Evolutionary conservation across 2,329 filamentous ascomycete species (phyloP).

Genomic region (Nigrograna mackinnonii): DNA sequence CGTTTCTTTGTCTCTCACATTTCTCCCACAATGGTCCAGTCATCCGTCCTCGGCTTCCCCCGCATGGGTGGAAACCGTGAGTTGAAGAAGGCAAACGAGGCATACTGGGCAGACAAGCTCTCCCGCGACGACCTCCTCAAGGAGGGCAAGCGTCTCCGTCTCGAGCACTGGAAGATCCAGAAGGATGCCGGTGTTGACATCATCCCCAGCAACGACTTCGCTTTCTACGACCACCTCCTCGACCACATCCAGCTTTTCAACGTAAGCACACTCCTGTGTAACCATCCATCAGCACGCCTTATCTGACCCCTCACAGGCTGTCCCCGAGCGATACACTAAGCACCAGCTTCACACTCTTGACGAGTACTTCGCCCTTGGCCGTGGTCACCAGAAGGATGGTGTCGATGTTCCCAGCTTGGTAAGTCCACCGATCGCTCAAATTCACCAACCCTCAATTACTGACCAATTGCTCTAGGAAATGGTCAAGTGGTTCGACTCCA

Average conservation of each 20-base stretch:
- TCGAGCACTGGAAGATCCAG: slow-evolving; percentile 99
- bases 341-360: slow-evolving; percentile 86
- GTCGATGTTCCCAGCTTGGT: slow-evolving; percentile 87
- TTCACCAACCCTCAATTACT: slow-evolving; percentile 11
- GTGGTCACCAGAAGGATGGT: slow-evolving; percentile 94
- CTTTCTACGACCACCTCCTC: slow-evolving; percentile 96
- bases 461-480: slow-evolving; percentile 69
- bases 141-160: slow-evolving; percentile 95
- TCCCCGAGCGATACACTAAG: slow-evolving; percentile 91
- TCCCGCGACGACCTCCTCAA: slow-evolving; percentile 86
- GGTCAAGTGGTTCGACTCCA: slow-evolving; percentile 99
- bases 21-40: slow-evolving; percentile 51
- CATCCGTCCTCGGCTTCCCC: slow-evolving; percentile 93
- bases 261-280: slow-evolving; percentile 57
- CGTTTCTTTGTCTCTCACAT: slow-evolving; percentile 9
- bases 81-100: slow-evolving; percentile 99
- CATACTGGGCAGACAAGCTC: slow-evolving; percentile 95
- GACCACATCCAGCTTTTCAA: slow-evolving; percentile 98
- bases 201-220: slow-evolving; percentile 99
- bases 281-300: not conserved
- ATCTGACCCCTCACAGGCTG: slow-evolving; percentile 61
- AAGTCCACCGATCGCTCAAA: slow-evolving; percentile 26
- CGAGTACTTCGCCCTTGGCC: slow-evolving; percentile 99
- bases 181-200: slow-evolving; percentile 96
- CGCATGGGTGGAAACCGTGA: slow-evolving; percentile 98